Percentiles rank a stretch among this genome's conserved stretches.
These are phyloP conservation scores for Ophiostoma populinum DNA, from an alignment of 2,329 filamentous ascomycete genomes.

Conservation along the genomic window DNA sequence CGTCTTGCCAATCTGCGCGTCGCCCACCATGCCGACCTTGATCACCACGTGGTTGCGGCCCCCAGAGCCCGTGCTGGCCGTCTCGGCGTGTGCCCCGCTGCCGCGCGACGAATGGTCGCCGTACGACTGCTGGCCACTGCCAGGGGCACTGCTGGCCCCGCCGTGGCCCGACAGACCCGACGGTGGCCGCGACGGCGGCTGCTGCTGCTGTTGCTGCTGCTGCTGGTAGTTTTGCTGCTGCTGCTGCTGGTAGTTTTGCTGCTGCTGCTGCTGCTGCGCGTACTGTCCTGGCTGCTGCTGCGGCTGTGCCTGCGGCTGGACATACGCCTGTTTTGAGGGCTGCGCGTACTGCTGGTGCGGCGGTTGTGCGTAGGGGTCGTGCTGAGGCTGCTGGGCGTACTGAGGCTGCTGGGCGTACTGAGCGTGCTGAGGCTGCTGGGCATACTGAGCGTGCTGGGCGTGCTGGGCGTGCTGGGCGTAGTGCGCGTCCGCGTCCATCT, in stretches of 20 bases:
- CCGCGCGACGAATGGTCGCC: conserved; percentile 28
- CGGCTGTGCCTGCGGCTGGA: conserved; percentile 4
- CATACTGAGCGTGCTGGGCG: conserved; percentile 6
- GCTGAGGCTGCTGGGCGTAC: conserved; percentile 1
- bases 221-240: conserved; percentile 6
- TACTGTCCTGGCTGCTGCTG: conserved; percentile 6
- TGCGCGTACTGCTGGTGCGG: conserved; percentile 9
- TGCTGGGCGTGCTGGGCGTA: conserved; percentile 9
- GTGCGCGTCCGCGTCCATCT: conserved; percentile 11
- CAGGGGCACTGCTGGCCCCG: conserved; percentile 19
- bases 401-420: conserved; percentile 7
- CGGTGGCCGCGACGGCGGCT: conserved; percentile 33
- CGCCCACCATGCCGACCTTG: conserved; percentile 98
- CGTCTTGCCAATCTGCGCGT: conserved; percentile 98
- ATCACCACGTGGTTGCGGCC: conserved; percentile 71
- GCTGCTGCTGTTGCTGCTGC: conserved; percentile 26
- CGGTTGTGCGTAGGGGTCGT: conserved; percentile 4
- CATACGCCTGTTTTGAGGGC: conserved; percentile 3
- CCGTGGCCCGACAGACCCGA: conserved; percentile 32
- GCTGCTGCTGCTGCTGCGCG: conserved; percentile 8
- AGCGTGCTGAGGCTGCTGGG: conserved; percentile 2
- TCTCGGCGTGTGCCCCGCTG: conserved; percentile 21
- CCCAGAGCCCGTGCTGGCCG: conserved; percentile 18
- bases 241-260: conserved; percentile 5
- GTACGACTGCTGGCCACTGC: conserved; percentile 15